Percentiles rank a stretch among this genome's conserved stretches.
These are phyloP conservation scores for Magnaporthiopsis rhizophila DNA, from an alignment of 2,329 filamentous ascomycete genomes.

Conservation along the genomic window DNA sequence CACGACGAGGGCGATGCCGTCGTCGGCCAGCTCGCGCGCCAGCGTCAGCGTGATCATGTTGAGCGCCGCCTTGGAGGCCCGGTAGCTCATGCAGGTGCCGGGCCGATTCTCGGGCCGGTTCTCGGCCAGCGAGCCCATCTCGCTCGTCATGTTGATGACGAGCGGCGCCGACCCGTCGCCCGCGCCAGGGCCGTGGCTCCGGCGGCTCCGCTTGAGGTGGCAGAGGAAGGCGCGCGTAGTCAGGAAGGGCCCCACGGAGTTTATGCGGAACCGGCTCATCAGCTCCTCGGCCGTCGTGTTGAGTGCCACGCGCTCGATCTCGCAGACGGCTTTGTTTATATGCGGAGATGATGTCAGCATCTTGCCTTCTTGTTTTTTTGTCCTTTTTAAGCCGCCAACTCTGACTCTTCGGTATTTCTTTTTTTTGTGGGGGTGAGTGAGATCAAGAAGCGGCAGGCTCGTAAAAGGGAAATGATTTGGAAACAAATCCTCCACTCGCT, in stretches of 20 bases:
- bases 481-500: neutral
- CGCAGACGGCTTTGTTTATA: slow-evolving; percentile 6
- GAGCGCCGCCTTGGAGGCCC: slow-evolving; percentile 26
- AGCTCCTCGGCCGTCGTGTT: slow-evolving; percentile 7
- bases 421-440: neutral
- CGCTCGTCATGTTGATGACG: slow-evolving; percentile 8
- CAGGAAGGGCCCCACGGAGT: slow-evolving; percentile 7
- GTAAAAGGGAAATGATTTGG: neutral
- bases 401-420: neutral
- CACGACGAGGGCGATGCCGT: slow-evolving; percentile 5
- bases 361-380: neutral
- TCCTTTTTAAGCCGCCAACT: neutral
- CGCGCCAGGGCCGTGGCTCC: neutral
- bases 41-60: slow-evolving; percentile 27
- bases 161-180: neutral
- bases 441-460: neutral
- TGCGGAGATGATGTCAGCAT: neutral
- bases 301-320: slow-evolving; percentile 6
- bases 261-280: slow-evolving; percentile 6
- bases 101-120: slow-evolving; percentile 7
- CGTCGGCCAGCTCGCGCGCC: slow-evolving; percentile 7
- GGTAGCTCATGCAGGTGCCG: slow-evolving; percentile 6
- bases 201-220: slow-evolving; percentile 5
- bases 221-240: slow-evolving; percentile 8
- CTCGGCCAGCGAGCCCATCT: slow-evolving; percentile 7